A percentile compares a stretch with the other conserved stretches of the same genome.
phyloP scores from a whole-genome alignment of 2,329 filamentous ascomycete species.

The Simplicillium aogashimaense region DNA sequence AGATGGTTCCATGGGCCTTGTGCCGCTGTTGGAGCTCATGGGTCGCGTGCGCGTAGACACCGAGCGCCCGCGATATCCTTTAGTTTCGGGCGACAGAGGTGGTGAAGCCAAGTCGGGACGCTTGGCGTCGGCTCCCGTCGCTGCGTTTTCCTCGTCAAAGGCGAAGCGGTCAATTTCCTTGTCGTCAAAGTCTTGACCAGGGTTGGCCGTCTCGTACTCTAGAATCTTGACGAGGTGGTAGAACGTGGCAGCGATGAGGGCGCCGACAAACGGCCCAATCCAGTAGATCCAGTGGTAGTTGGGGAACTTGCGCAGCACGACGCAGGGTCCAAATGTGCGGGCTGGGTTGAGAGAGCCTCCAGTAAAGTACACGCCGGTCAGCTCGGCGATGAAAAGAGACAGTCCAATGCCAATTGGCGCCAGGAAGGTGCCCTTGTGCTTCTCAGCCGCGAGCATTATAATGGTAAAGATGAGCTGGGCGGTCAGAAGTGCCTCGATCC shows the following conservation, averaged over 20 bases:
- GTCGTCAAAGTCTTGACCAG: conserved; percentile 4
- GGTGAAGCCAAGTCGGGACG: not conserved
- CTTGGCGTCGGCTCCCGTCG: not conserved
- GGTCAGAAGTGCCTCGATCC: conserved; percentile 38
- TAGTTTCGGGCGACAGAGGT: not conserved
- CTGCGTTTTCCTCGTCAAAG: not conserved
- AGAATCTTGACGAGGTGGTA: conserved; percentile 4
- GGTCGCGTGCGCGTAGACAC: too few relatives aligned
- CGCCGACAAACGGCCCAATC: conserved; percentile 8
- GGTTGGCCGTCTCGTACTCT: conserved; percentile 4
- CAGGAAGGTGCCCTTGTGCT: conserved; percentile 34
- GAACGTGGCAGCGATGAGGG: not conserved
- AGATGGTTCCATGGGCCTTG: too few relatives aligned
- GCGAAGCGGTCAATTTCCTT: not conserved
- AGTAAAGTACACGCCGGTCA: conserved; percentile 36
- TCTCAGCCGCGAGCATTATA: conserved; percentile 39
- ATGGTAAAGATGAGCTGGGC: conserved; percentile 36
- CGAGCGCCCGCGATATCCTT: not conserved
- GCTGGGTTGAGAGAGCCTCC: conserved; percentile 36
- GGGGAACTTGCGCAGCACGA: conserved; percentile 28
- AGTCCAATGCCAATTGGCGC: conserved; percentile 37
- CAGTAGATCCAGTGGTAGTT: conserved; percentile 37
- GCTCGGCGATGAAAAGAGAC: conserved; percentile 32
- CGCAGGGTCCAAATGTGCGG: conserved; percentile 34
- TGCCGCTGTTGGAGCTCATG: too few relatives aligned